phyloP scores from a whole-genome alignment of 2,329 filamentous ascomycete species.

The Cercospora sojina region DNA sequence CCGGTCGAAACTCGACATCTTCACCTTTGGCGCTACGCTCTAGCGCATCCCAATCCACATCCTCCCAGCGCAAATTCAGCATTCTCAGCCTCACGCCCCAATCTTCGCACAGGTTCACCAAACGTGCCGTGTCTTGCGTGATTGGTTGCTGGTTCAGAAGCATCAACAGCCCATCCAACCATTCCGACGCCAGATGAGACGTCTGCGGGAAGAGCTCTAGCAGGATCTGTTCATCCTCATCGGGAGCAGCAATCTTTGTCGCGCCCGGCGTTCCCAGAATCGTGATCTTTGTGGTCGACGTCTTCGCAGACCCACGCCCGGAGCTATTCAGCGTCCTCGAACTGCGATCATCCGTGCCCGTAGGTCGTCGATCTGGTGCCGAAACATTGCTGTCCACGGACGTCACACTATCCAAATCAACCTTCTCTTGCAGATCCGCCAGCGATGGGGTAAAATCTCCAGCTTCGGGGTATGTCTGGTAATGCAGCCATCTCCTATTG shows the following conservation, averaged over 20 bases:
- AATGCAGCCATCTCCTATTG: constrained; percentile 86
- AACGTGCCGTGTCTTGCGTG: constrained; percentile 90
- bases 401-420: constrained; percentile 83
- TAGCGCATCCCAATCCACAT: constrained; percentile 54
- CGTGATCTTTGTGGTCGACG: constrained; percentile 76
- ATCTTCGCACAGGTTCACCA: constrained; percentile 80
- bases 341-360: constrained; percentile 46
- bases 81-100: constrained; percentile 91
- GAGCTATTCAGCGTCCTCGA: constrained; percentile 29
- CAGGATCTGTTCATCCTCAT: constrained; percentile 63
- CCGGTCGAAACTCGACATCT: constrained; percentile 38
- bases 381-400: constrained; percentile 94
- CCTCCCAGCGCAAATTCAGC: constrained; percentile 86
- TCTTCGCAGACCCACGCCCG: constrained; percentile 26
- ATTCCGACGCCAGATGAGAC: constrained; percentile 85
- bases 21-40: constrained; percentile 40
- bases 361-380: constrained; percentile 55
- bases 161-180: constrained; percentile 95
- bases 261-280: constrained; percentile 63
- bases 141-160: constrained; percentile 92
- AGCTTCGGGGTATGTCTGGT: constrained; percentile 74
- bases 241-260: neutral
- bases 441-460: constrained; percentile 58
- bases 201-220: constrained; percentile 79
- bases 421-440: constrained; percentile 72